These are phyloP conservation scores for Picea abies DNA, from an alignment of 83 land plant species.

Conservation along the genomic window DNA sequence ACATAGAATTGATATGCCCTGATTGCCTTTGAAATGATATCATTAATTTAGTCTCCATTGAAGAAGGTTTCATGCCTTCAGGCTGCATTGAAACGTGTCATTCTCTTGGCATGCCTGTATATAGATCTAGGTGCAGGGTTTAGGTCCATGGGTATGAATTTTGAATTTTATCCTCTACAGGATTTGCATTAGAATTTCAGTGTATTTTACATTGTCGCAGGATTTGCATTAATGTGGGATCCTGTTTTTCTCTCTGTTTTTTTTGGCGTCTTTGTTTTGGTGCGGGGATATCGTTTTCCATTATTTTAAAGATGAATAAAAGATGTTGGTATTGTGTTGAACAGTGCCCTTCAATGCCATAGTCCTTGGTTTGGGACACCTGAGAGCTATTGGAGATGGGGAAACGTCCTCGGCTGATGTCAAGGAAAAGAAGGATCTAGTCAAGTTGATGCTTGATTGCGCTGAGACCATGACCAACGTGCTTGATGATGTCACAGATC, in stretches of 20 bases:
- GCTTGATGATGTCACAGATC: slow-evolving; percentile 50
- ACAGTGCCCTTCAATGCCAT: slow-evolving; percentile 56
- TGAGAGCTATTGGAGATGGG: slow-evolving; percentile 28
- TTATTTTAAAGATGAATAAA: not conserved
- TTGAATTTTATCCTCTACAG: not conserved
- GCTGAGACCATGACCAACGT: slow-evolving; percentile 58
- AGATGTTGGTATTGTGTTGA: not conserved
- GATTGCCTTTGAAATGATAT: not conserved
- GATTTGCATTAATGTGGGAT: not conserved
- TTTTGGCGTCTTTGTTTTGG: not conserved
- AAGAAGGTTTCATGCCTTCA: not conserved
- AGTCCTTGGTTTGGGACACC: slow-evolving; percentile 42
- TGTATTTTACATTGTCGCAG: not conserved
- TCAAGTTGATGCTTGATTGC: slow-evolving; percentile 53
- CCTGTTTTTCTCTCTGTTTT: not conserved
- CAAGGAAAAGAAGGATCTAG: slow-evolving; percentile 31
- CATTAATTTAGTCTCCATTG: not conserved
- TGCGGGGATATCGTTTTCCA: not conserved
- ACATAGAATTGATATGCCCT: not conserved
- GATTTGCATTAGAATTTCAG: not conserved
- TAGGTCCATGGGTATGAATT: too few relatives aligned
- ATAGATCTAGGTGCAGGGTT: too few relatives aligned
- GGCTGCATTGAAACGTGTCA: too few relatives aligned
- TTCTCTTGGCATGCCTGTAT: too few relatives aligned
- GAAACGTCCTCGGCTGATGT: slow-evolving; percentile 17